Percentiles rank a stretch among this genome's conserved stretches.
These are phyloP conservation scores for Chloromonas sp. DNA, from an alignment of 163 green algal genomes.

Conservation along the genomic window DNA sequence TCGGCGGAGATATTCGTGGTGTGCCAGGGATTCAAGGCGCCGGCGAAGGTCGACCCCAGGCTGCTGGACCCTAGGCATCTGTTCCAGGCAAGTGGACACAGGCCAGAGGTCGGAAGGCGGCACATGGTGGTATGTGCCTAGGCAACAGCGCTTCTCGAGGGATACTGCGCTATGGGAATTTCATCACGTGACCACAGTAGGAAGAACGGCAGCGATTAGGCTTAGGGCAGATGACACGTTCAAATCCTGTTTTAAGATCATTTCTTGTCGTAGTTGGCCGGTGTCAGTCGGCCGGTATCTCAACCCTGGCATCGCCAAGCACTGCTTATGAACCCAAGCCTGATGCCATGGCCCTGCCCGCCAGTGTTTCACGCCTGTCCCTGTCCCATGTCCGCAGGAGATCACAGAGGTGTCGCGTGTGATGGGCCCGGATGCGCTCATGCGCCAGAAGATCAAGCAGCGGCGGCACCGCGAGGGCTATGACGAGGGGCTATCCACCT, in stretches of 20 bases:
- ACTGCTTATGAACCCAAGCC: no score
- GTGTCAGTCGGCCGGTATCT: no score
- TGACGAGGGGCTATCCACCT: conserved; percentile 76
- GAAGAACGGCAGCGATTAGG: no score
- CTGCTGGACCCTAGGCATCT: conserved; percentile 88
- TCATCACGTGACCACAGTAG: no score
- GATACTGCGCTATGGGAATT: no score
- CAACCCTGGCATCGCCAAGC: no score
- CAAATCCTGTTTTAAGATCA: no score
- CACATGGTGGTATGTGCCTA: neutral
- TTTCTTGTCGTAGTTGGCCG: no score
- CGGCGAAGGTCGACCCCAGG: conserved; percentile 92
- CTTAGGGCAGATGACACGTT: no score
- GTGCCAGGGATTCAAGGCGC: conserved; percentile 93
- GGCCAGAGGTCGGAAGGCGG: no score
- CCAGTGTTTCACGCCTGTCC: no score
- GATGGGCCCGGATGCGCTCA: conserved; percentile 75
- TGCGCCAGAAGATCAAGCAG: conserved; percentile 76
- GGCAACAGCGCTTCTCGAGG: neutral
- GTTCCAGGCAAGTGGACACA: conserved; percentile 63
- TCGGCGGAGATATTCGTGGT: conserved; percentile 99
- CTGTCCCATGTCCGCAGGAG: conserved; percentile 36
- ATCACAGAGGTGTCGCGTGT: conserved; percentile 54
- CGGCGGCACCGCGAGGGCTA: conserved; percentile 87
- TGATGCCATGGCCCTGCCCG: no score